phyloP scores from a whole-genome alignment of 108 stramenopile species.

The Fistulifera solaris region DNA sequence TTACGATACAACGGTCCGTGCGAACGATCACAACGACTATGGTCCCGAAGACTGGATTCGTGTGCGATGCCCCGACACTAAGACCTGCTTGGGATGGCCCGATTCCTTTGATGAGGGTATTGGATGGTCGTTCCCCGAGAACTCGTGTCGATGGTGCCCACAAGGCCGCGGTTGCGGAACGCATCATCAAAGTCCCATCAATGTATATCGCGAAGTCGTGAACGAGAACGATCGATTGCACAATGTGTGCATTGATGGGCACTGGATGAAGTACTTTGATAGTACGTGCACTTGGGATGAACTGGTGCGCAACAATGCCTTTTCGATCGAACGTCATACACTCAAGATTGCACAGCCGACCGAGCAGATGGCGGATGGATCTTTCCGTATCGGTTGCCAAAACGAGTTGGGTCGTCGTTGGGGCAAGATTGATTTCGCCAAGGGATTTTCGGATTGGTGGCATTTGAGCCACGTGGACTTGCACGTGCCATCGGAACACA shows the following conservation, averaged over 20 bases:
- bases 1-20: slow-evolving; percentile 4
- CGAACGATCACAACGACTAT: slow-evolving; percentile 17
- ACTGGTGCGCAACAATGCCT: slow-evolving; percentile 4
- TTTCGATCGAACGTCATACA: slow-evolving; percentile 11
- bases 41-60: slow-evolving; percentile 40
- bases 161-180: slow-evolving; percentile 5
- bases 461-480: slow-evolving; percentile 32
- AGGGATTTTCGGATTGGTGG: slow-evolving; percentile 38
- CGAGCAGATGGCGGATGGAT: not conserved
- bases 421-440: slow-evolving; percentile 22
- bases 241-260: slow-evolving; percentile 13
- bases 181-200: slow-evolving; percentile 46
- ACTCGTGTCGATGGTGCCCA: slow-evolving; percentile 36
- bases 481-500: slow-evolving; percentile 37
- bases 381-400: not conserved
- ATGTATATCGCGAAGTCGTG: slow-evolving; percentile 47
- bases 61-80: slow-evolving; percentile 26
- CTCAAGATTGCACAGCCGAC: slow-evolving; percentile 7
- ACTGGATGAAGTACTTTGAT: slow-evolving; percentile 10
- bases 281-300: slow-evolving; percentile 2
- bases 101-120: slow-evolving; percentile 17
- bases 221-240: not conserved
- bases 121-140: slow-evolving; percentile 22
- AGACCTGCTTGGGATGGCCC: slow-evolving; percentile 43
- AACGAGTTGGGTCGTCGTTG: not conserved